Evolutionary conservation across 768 basidiomycete genomes (phyloP).

Genomic region (Tubosaeta brunneosetosa): DNA sequence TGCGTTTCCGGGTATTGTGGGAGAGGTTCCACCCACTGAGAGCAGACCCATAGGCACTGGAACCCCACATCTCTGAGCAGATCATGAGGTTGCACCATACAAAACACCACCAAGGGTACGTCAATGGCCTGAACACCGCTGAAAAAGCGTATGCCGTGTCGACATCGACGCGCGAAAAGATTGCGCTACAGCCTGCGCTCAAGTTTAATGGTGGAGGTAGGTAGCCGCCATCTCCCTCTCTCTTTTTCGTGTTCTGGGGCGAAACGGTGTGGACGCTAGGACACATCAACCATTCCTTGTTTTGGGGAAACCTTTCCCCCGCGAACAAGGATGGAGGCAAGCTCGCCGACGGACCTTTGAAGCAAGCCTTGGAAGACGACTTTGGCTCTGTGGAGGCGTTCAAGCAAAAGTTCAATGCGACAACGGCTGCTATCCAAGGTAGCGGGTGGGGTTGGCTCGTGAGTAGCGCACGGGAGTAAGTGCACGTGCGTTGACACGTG

Average conservation of each 20-base stretch:
- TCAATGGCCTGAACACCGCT: conserved; percentile 90
- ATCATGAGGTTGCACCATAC: conserved; percentile 94
- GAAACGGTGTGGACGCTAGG: conserved; percentile 37
- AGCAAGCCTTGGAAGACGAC: conserved; percentile 68
- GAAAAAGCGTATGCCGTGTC: conserved; percentile 75
- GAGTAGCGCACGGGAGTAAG: conserved; percentile 9
- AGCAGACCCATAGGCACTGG: conserved; percentile 57
- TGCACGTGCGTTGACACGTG: background rate
- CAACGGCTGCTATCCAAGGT: conserved; percentile 90
- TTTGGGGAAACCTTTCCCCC: conserved; percentile 97
- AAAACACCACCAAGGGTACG: conserved; percentile 91
- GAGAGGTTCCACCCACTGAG: too few species aligned
- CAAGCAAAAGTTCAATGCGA: conserved; percentile 82
- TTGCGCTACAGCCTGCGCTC: conserved; percentile 84
- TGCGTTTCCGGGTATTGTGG: conserved; percentile 27
- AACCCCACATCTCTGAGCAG: conserved; percentile 85
- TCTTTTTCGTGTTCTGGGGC: background rate
- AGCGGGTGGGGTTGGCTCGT: conserved; percentile 99
- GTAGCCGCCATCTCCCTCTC: conserved; percentile 3
- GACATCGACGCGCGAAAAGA: conserved; percentile 63
- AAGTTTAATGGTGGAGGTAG: conserved; percentile 97
- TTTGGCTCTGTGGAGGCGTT: conserved; percentile 87
- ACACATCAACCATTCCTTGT: conserved; percentile 92
- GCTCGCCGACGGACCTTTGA: conserved; percentile 62
- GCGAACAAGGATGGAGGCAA: conserved; percentile 56